Evolutionary conservation across 176 grass and related monocot genomes (phyloP).

Genomic region (Oryza brachyantha): DNA sequence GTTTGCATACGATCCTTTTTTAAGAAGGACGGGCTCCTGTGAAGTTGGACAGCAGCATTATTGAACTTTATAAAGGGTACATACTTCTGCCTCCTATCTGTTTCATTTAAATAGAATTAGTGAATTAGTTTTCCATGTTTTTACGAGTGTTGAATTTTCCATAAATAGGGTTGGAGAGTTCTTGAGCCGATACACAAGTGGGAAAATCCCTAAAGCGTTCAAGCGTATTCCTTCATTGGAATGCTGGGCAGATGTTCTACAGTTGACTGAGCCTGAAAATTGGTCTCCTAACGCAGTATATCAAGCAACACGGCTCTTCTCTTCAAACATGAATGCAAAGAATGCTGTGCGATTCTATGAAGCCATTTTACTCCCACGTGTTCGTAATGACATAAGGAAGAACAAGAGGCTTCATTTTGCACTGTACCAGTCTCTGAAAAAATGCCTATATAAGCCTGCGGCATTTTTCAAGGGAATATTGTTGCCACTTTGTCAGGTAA

Average conservation of each 20-base stretch:
- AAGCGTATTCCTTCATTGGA: slow-evolving; percentile 76
- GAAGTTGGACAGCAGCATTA: slow-evolving; percentile 54
- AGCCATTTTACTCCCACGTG: slow-evolving; percentile 73
- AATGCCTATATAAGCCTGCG: slow-evolving; percentile 78
- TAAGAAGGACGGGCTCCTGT: slow-evolving; percentile 57
- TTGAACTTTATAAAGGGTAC: slow-evolving; percentile 77
- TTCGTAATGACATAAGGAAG: slow-evolving; percentile 77
- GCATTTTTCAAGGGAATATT: slow-evolving; percentile 91
- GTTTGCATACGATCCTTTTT: not conserved
- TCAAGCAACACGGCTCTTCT: slow-evolving; percentile 86
- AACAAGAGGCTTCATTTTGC: slow-evolving; percentile 91
- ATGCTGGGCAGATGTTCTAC: slow-evolving; percentile 73
- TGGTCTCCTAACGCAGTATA: slow-evolving; percentile 93
- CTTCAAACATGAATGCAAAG: slow-evolving; percentile 79
- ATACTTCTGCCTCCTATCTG: not conserved
- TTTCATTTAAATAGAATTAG: not conserved
- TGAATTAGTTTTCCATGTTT: not conserved
- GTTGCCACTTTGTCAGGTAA: slow-evolving; percentile 90
- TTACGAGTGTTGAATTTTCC: not conserved
- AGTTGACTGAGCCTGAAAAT: slow-evolving; percentile 79
- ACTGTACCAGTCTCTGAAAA: slow-evolving; percentile 78
- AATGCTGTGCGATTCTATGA: slow-evolving; percentile 67
- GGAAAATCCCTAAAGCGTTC: slow-evolving; percentile 83
- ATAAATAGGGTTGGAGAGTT: slow-evolving; percentile 70
- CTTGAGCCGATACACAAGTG: slow-evolving; percentile 74